Conservation (phyloP, 192 early-diverging fungal genomes). For the Backusella sp. region DNA sequence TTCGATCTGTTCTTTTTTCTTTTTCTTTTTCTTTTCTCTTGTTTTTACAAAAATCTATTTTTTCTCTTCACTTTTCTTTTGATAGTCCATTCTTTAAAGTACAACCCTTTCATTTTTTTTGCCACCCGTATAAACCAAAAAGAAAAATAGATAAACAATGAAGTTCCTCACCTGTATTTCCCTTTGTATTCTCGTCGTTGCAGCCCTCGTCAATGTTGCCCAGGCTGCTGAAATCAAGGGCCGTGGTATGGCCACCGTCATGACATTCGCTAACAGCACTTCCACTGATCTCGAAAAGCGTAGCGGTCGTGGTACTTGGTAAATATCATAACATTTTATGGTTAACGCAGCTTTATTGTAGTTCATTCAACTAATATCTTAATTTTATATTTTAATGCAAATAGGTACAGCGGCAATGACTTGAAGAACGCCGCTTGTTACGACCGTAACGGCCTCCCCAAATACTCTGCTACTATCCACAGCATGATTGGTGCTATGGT, state of each 20-base stretch:
- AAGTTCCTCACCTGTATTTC: conserved; percentile 8
- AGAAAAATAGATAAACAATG: conserved; percentile 10
- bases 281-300: conserved; percentile 21
- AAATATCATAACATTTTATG: not conserved
- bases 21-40: not conserved
- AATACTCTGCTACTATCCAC: conserved; percentile 24
- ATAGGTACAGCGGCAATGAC: conserved; percentile 32
- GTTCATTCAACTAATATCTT: not conserved
- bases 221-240: not conserved
- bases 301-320: conserved; percentile 24
- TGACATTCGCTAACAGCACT: conserved; percentile 9
- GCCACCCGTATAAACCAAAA: not conserved
- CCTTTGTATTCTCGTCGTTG: not conserved
- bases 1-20: not conserved
- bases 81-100: conserved; percentile 2
- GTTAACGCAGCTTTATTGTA: not conserved
- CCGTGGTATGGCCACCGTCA: conserved; percentile 25
- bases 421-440: conserved; percentile 43
- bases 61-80: not conserved
- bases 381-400: not conserved
- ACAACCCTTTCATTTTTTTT: not conserved
- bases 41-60: not conserved
- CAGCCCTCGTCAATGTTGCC: not conserved
- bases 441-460: conserved; percentile 26
- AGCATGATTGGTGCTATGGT: conserved; percentile 39